These are phyloP conservation scores for Cornus florida DNA, from an alignment of 148 eudicot genomes.

Conservation along the genomic window DNA sequence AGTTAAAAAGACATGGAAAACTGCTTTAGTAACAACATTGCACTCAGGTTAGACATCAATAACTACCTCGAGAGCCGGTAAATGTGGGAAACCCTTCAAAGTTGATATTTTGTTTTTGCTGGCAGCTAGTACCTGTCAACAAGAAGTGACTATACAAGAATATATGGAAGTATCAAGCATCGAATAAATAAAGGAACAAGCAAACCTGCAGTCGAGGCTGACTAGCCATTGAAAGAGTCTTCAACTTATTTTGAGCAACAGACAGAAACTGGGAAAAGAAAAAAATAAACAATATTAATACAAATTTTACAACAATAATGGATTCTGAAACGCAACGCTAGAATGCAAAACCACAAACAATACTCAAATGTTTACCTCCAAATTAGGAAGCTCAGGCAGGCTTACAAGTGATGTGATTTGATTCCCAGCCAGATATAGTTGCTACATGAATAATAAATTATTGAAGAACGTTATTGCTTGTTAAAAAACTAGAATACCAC, in stretches of 20 bases:
- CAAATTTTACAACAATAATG: neutral
- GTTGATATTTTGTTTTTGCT: slow-evolving; percentile 92
- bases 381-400: slow-evolving; percentile 94
- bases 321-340: neutral
- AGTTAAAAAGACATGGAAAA: neutral
- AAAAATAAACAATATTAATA: slow-evolving; percentile 5
- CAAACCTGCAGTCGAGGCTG: slow-evolving; percentile 97
- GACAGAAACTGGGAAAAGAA: slow-evolving; percentile 70
- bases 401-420: slow-evolving; percentile 86
- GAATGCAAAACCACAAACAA: neutral
- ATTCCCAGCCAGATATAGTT: slow-evolving; percentile 98
- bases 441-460: slow-evolving; percentile 47
- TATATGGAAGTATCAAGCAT: slow-evolving; percentile 1
- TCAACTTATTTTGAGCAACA: slow-evolving; percentile 92
- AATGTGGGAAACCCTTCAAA: slow-evolving; percentile 83
- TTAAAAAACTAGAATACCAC: neutral
- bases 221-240: slow-evolving; percentile 97
- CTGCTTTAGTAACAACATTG: neutral
- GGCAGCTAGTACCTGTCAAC: slow-evolving; percentile 85
- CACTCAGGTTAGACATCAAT: slow-evolving; percentile 1
- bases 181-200: slow-evolving; percentile 9
- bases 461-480: neutral
- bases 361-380: slow-evolving; percentile 64
- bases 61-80: slow-evolving; percentile 92
- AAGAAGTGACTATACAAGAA: slow-evolving; percentile 7